A percentile compares a stretch with the other conserved stretches of the same genome.
These are phyloP conservation scores for Fusarium aywerte DNA, from an alignment of 2,329 filamentous ascomycete genomes.

Conservation along the genomic window DNA sequence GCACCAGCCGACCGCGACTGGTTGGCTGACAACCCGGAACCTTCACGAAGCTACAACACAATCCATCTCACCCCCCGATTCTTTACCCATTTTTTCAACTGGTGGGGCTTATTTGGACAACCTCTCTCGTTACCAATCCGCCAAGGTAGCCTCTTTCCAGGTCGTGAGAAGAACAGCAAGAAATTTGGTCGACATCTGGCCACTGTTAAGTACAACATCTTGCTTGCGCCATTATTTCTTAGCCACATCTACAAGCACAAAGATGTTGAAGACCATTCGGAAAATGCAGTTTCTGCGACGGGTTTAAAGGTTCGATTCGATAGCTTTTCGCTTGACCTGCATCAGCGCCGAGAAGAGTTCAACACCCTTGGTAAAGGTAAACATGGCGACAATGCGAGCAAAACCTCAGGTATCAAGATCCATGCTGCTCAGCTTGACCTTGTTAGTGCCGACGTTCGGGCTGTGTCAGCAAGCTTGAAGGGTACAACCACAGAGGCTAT, in stretches of 20 bases:
- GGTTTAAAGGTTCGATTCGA: slow-evolving; percentile 96
- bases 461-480: slow-evolving; percentile 89
- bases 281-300: slow-evolving; percentile 84
- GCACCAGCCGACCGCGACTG: slow-evolving; percentile 90
- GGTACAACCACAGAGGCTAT: slow-evolving; percentile 83
- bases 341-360: slow-evolving; percentile 93
- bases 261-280: slow-evolving; percentile 85
- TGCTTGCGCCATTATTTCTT: slow-evolving; percentile 91
- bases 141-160: slow-evolving; percentile 91
- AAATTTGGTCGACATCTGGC: slow-evolving; percentile 97
- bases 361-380: slow-evolving; percentile 81
- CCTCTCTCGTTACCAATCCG: slow-evolving; percentile 94
- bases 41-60: slow-evolving; percentile 93
- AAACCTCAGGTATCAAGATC: slow-evolving; percentile 93
- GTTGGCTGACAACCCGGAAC: slow-evolving; percentile 77
- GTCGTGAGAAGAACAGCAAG: slow-evolving; percentile 95
- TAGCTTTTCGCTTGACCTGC: slow-evolving; percentile 96
- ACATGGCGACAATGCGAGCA: slow-evolving; percentile 72
- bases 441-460: slow-evolving; percentile 89
- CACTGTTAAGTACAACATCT: slow-evolving; percentile 97
- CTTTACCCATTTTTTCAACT: slow-evolving; percentile 97
- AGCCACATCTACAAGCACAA: slow-evolving; percentile 99
- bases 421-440: slow-evolving; percentile 94
- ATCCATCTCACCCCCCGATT: slow-evolving; percentile 94
- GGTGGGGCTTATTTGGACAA: slow-evolving; percentile 97